Conservation (phyloP, 2,329 filamentous ascomycete genomes). For the Scedosporium apiospermum region DNA sequence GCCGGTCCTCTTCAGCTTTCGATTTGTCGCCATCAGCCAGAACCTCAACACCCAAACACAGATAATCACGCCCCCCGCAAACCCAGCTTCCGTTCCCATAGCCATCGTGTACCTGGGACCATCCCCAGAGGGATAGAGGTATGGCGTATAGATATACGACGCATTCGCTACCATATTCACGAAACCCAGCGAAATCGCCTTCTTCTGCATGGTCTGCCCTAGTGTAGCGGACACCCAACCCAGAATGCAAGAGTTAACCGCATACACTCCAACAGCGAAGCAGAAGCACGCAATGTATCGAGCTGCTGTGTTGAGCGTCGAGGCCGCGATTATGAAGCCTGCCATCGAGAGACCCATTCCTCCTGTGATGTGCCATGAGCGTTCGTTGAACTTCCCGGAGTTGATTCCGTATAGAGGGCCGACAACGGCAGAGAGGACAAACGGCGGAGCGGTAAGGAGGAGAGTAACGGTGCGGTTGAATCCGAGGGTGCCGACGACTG, state of each 20-base stretch:
- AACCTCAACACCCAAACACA: slow-evolving; percentile 10
- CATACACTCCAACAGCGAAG: slow-evolving; percentile 38
- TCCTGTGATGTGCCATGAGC: slow-evolving; percentile 38
- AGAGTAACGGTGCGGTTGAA: slow-evolving; percentile 16
- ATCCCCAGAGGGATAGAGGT: slow-evolving; percentile 34
- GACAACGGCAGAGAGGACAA: slow-evolving; percentile 13
- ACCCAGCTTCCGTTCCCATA: slow-evolving; percentile 10
- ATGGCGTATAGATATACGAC: slow-evolving; percentile 34
- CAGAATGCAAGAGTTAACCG: slow-evolving; percentile 51
- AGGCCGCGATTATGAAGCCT: slow-evolving; percentile 31
- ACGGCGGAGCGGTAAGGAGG: slow-evolving; percentile 17
- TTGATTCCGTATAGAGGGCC: slow-evolving; percentile 11
- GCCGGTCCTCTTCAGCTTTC: slow-evolving; percentile 9
- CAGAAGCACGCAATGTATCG: slow-evolving; percentile 42
- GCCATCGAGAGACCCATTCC: slow-evolving; percentile 33
- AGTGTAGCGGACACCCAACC: slow-evolving; percentile 17
- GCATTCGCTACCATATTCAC: slow-evolving; percentile 52
- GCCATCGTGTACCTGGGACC: slow-evolving; percentile 43
- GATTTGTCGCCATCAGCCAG: slow-evolving; percentile 9
- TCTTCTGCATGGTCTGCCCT: slow-evolving; percentile 35
- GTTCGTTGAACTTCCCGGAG: slow-evolving; percentile 22
- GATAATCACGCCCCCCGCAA: slow-evolving; percentile 9
- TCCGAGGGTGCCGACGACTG: slow-evolving; percentile 14
- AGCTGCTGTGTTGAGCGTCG: slow-evolving; percentile 24
- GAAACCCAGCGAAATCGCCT: slow-evolving; percentile 47